Conservation (phyloP, 2,329 filamentous ascomycete genomes). For the Amauroascus verrucosus region DNA sequence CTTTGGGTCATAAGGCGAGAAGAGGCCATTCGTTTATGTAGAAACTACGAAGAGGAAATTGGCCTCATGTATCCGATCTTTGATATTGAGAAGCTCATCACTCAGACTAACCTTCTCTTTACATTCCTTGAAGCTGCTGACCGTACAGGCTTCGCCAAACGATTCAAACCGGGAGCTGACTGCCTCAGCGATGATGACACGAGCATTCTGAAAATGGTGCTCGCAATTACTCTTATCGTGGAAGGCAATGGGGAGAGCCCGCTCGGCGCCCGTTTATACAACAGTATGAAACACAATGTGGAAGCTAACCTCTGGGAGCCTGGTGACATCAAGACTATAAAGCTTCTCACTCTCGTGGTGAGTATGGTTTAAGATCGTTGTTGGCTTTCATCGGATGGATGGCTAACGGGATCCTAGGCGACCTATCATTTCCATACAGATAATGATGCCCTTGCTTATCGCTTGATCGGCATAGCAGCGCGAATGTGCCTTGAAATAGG, state of each 20-base stretch:
- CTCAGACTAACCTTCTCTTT: conserved; percentile 59
- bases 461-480: conserved; percentile 72
- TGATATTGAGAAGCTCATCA: conserved; percentile 59
- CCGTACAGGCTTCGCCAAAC: conserved; percentile 48
- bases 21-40: conserved; percentile 68
- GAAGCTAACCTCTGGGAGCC: conserved; percentile 53
- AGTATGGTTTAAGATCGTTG: not conserved
- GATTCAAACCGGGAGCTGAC: conserved; percentile 46
- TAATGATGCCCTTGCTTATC: conserved; percentile 77
- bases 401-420: conserved; percentile 36
- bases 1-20: conserved; percentile 68
- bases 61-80: conserved; percentile 86
- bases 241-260: conserved; percentile 72
- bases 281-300: conserved; percentile 61
- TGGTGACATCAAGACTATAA: conserved; percentile 49
- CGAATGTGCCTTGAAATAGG: conserved; percentile 72
- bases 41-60: conserved; percentile 79
- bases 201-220: conserved; percentile 67
- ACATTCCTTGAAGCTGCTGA: conserved; percentile 61
- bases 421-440: conserved; percentile 78
- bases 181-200: conserved; percentile 54
- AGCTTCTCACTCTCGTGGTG: conserved; percentile 38
- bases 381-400: not conserved
- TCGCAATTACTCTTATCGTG: conserved; percentile 66
- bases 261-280: conserved; percentile 61